Conservation (phyloP, 208 protist species). For the Eutreptiella sp. region DNA sequence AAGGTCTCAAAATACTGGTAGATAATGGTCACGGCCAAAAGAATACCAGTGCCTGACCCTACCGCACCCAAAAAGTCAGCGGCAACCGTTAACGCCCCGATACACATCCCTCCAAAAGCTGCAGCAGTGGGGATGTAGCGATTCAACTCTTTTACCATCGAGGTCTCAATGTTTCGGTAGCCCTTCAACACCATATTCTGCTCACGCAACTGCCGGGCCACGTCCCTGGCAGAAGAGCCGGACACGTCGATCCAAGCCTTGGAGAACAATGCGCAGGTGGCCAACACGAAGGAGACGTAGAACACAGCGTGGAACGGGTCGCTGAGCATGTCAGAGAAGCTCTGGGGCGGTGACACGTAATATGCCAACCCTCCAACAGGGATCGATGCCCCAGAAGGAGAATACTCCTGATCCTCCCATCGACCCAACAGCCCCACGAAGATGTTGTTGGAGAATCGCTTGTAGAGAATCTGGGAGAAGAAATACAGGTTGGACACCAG, state of each 20-base stretch:
- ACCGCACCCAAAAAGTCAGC: slow-evolving; percentile 98
- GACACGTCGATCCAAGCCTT: slow-evolving; percentile 97
- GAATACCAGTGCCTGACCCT: slow-evolving; percentile 96
- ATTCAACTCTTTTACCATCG: slow-evolving; percentile 71
- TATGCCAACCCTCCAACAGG: slow-evolving; percentile 97
- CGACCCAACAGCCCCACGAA: slow-evolving; percentile 94
- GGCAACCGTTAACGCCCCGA: slow-evolving; percentile 96
- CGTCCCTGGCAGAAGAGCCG: slow-evolving; percentile 90
- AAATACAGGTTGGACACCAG: slow-evolving; percentile 99
- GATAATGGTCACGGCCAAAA: slow-evolving; percentile 99
- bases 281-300: slow-evolving; percentile 96
- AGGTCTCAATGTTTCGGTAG: slow-evolving; percentile 72
- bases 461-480: slow-evolving; percentile 99
- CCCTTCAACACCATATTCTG: slow-evolving; percentile 89
- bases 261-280: slow-evolving; percentile 96
- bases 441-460: slow-evolving; percentile 94
- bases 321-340: slow-evolving; percentile 80
- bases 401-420: slow-evolving; percentile 83
- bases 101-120: slow-evolving; percentile 98
- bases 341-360: slow-evolving; percentile 95
- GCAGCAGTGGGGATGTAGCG: slow-evolving; percentile 99
- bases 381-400: slow-evolving; percentile 58
- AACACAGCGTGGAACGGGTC: slow-evolving; percentile 97
- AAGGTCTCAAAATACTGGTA: slow-evolving; percentile 99
- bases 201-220: slow-evolving; percentile 91